These are phyloP conservation scores for Colletotrichum lupini DNA, from an alignment of 2,329 filamentous ascomycete species.

Conservation along the genomic window DNA sequence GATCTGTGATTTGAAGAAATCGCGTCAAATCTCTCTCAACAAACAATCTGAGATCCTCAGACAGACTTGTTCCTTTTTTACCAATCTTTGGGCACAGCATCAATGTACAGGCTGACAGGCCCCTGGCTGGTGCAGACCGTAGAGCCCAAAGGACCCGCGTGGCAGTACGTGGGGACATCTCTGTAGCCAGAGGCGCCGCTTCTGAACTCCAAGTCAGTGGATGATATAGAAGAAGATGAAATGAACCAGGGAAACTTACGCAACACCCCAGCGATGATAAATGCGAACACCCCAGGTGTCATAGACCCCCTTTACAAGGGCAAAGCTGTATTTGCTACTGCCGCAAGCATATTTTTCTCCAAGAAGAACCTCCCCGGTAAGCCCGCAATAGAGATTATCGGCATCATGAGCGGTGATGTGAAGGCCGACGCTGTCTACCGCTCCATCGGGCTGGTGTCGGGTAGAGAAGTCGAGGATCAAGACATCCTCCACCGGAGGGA, in stretches of 20 bases:
- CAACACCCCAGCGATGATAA: slow-evolving; percentile 1
- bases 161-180: slow-evolving; percentile 5
- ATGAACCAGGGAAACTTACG: background rate
- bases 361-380: background rate
- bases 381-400: background rate
- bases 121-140: slow-evolving; percentile 1
- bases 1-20: too few relatives aligned
- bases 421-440: slow-evolving; percentile 2
- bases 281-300: slow-evolving; percentile 1
- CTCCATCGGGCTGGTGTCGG: background rate
- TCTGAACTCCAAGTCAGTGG: background rate
- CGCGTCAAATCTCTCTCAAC: too few relatives aligned
- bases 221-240: background rate
- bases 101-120: background rate
- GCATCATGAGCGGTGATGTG: slow-evolving; percentile 6
- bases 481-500: background rate
- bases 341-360: slow-evolving; percentile 15
- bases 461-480: slow-evolving; percentile 13
- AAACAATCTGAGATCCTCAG: too few relatives aligned
- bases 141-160: background rate
- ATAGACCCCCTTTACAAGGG: background rate
- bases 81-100: background rate
- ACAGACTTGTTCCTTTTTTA: background rate
- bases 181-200: slow-evolving; percentile 13
- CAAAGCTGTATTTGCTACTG: slow-evolving; percentile 22